These are phyloP conservation scores for Didymella lethalis DNA, from an alignment of 2,329 filamentous ascomycete species.

Conservation along the genomic window DNA sequence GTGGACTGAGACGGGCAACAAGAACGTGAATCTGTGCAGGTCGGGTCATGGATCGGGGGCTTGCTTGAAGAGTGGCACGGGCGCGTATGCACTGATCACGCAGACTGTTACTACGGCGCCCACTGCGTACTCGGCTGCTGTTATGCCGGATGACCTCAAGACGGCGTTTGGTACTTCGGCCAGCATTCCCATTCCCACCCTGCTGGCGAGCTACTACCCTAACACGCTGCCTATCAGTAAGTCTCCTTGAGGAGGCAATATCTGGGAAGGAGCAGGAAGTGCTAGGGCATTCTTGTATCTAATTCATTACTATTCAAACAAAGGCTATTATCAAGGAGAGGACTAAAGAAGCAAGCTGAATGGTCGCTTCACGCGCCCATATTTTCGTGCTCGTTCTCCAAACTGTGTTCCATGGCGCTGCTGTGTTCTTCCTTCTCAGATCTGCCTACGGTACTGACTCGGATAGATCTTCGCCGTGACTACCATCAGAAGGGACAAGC, in stretches of 20 bases:
- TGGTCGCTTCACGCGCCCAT: no score
- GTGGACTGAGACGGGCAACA: conserved; percentile 59
- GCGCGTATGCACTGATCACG: conserved; percentile 45
- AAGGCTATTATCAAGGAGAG: not conserved
- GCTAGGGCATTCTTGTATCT: not conserved
- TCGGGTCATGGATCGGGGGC: conserved; percentile 59
- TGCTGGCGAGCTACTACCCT: conserved; percentile 54
- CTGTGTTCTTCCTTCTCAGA: no score
- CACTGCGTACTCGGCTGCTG: conserved; percentile 49
- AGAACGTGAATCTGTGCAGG: conserved; percentile 56
- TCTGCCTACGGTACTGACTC: no score
- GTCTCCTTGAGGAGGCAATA: conserved; percentile 22
- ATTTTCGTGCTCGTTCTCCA: no score
- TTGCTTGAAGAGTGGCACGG: conserved; percentile 53
- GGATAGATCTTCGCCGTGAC: no score
- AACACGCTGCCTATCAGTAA: conserved; percentile 45
- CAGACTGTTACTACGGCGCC: conserved; percentile 49
- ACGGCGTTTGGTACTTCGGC: conserved; percentile 41
- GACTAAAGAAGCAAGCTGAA: no score
- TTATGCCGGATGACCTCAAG: conserved; percentile 46
- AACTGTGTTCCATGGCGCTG: no score
- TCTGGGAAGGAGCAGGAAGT: not conserved
- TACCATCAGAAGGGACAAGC: no score
- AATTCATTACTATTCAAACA: not conserved
- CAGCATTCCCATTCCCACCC: conserved; percentile 53